Evolutionary conservation across 768 basidiomycete species (phyloP).

Genomic region (Agaricus sinodeliciosus): DNA sequence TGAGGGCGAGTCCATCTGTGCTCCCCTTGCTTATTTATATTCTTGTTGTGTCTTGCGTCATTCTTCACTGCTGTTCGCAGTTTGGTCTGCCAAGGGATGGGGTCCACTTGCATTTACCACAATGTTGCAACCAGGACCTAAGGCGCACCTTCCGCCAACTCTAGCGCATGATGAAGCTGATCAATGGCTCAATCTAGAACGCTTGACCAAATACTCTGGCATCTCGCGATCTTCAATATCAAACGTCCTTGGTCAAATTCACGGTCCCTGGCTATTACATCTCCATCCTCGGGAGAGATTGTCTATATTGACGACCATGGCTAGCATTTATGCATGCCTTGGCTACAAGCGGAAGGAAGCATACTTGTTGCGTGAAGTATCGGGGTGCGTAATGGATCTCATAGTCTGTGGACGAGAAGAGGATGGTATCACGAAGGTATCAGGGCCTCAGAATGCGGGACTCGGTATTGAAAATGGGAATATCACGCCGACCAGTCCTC

Average conservation of each 20-base stretch:
- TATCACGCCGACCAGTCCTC: constrained; percentile 19
- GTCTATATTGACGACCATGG: constrained; percentile 58
- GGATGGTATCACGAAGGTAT: constrained; percentile 42
- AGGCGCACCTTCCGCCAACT: constrained; percentile 54
- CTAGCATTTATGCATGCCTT: constrained; percentile 71
- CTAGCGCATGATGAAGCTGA: constrained; percentile 38
- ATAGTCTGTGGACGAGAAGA: constrained; percentile 83
- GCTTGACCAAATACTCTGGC: constrained; percentile 60
- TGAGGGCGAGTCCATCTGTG: constrained; percentile 52
- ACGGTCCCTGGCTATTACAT: constrained; percentile 85
- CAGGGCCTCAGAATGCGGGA: constrained; percentile 33
- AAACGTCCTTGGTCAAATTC: constrained; percentile 56
- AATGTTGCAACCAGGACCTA: constrained; percentile 62
- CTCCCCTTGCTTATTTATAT: constrained; percentile 64
- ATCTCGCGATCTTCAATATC: constrained; percentile 68
- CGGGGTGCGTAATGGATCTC: constrained; percentile 79
- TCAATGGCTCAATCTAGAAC: constrained; percentile 50
- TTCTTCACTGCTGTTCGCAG: constrained; percentile 63
- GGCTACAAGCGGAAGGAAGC: constrained; percentile 88
- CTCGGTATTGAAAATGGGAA: constrained; percentile 43
- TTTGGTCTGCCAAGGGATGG: constrained; percentile 89
- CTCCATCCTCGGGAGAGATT: constrained; percentile 75
- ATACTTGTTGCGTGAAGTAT: constrained; percentile 77
- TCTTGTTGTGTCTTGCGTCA: constrained; percentile 65
- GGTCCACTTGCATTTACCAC: constrained; percentile 69